Percentiles rank a stretch among this genome's conserved stretches.
Conservation (phyloP, 495 filamentous ascomycete genomes). For the Trichocladium uniseriatum region DNA sequence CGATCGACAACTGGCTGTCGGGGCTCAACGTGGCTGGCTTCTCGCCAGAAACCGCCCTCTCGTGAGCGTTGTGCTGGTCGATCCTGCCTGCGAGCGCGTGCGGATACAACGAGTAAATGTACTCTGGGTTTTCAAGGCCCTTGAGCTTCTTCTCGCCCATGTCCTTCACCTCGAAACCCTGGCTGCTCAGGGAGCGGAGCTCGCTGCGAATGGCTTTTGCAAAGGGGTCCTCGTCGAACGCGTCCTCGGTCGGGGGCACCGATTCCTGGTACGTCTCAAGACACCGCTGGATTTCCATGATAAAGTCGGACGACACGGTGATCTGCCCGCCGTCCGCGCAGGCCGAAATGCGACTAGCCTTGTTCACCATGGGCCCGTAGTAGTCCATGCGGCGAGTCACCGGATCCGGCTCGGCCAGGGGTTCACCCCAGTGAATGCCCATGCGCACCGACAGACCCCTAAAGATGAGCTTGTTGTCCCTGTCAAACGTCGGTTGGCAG, state of each 20-base stretch:
- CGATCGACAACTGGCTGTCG: slow-evolving; percentile 55
- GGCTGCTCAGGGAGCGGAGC: slow-evolving; percentile 73
- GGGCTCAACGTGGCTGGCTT: slow-evolving; percentile 35
- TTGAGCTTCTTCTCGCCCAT: slow-evolving; percentile 91
- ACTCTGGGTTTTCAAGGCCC: slow-evolving; percentile 93
- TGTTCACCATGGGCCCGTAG: slow-evolving; percentile 98
- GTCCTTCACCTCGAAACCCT: slow-evolving; percentile 95
- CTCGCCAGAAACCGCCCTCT: slow-evolving; percentile 31
- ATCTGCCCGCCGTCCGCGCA: slow-evolving; percentile 98
- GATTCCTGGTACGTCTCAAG: slow-evolving; percentile 74
- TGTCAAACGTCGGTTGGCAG: slow-evolving; percentile 70
- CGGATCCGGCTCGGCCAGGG: slow-evolving; percentile 89
- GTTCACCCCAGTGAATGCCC: slow-evolving; percentile 92
- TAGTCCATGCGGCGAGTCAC: slow-evolving; percentile 99
- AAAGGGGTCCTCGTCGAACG: slow-evolving; percentile 58
- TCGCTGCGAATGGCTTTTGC: slow-evolving; percentile 73
- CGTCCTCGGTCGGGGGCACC: slow-evolving; percentile 58
- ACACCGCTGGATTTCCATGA: slow-evolving; percentile 86
- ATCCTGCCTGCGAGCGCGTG: slow-evolving; percentile 73
- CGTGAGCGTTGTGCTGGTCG: slow-evolving; percentile 51
- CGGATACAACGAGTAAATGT: slow-evolving; percentile 88
- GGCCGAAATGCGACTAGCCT: slow-evolving; percentile 81
- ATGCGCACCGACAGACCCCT: slow-evolving; percentile 89
- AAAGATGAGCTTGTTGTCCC: slow-evolving; percentile 84
- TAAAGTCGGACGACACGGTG: slow-evolving; percentile 91